Evolutionary conservation across 805 yeast genomes (phyloP).

Genomic region (Metschnikowia orientalis): DNA sequence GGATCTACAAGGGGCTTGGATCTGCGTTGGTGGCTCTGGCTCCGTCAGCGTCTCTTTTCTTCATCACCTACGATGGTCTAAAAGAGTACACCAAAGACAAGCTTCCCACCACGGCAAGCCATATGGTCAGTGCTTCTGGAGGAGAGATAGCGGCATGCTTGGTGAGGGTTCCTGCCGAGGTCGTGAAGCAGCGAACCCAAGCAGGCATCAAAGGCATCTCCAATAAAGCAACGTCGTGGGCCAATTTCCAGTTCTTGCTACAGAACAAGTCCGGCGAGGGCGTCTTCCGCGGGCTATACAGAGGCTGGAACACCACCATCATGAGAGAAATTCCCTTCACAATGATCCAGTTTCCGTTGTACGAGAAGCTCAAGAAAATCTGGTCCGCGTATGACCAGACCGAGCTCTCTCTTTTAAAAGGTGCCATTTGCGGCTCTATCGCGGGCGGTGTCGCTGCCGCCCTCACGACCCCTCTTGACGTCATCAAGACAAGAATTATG

Average conservation of each 20-base stretch:
- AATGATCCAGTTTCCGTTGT: slow-evolving; percentile 89
- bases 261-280: slow-evolving; percentile 75
- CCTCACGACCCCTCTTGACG: slow-evolving; percentile 74
- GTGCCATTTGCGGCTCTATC: slow-evolving; percentile 77
- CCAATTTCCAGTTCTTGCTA: slow-evolving; percentile 60
- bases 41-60: slow-evolving; percentile 53
- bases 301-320: slow-evolving; percentile 92
- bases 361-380: slow-evolving; percentile 69
- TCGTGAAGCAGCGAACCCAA: slow-evolving; percentile 92
- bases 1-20: slow-evolving; percentile 89
- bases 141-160: slow-evolving; percentile 94
- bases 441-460: slow-evolving; percentile 87
- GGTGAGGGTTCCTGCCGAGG: slow-evolving; percentile 95
- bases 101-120: slow-evolving; percentile 42
- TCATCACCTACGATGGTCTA: slow-evolving; percentile 74
- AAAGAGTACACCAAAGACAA: slow-evolving; percentile 43
- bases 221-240: slow-evolving; percentile 53
- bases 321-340: slow-evolving; percentile 97
- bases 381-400: slow-evolving; percentile 45
- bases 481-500: slow-evolving; percentile 83
- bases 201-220: slow-evolving; percentile 34
- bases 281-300: slow-evolving; percentile 66
- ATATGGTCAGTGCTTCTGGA: slow-evolving; percentile 81
- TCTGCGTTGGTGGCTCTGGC: slow-evolving; percentile 94
- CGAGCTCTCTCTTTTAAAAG: slow-evolving; percentile 59